Percentiles rank a stretch among this genome's conserved stretches.
phyloP scores from a whole-genome alignment of 176 grass and related monocot species.

The Rhynchospora breviuscula region DNA sequence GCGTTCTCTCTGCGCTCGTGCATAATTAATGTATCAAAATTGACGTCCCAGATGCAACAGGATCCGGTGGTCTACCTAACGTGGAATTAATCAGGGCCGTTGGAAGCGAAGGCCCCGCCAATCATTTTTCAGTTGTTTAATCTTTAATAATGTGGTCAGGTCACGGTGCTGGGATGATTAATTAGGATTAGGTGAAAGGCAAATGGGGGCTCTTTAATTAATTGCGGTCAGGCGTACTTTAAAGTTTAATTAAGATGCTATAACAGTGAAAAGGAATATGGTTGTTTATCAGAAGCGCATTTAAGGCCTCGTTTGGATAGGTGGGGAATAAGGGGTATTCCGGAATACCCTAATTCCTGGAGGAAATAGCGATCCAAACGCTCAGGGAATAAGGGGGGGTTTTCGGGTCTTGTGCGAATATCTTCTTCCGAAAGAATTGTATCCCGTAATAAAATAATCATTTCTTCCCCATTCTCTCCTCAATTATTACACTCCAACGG shows the following conservation, averaged over 20 bases:
- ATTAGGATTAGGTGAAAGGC: background rate
- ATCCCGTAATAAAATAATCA: no score
- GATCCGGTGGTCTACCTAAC: background rate
- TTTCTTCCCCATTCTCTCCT: no score
- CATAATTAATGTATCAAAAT: conserved; percentile 9
- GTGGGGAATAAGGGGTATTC: no score
- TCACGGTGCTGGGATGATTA: background rate
- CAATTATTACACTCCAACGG: no score
- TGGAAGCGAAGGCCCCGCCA: background rate
- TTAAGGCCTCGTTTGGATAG: no score
- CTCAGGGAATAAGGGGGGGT: no score
- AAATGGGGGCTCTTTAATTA: background rate
- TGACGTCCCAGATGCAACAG: background rate
- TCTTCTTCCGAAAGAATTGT: no score
- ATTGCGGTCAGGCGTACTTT: conserved; percentile 17
- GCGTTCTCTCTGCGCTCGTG: background rate
- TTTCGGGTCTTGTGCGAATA: no score
- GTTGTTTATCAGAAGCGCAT: background rate
- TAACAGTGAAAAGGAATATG: background rate
- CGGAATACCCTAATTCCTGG: no score
- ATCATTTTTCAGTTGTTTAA: conserved; percentile 2
- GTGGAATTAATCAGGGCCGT: background rate
- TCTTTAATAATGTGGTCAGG: conserved; percentile 10
- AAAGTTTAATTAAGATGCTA: conserved; percentile 4
- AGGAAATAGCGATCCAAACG: no score